Base-by-base conservation (phyloP, 1,284 basidiomycete species). In the Ustilago cynodontis region DNA sequence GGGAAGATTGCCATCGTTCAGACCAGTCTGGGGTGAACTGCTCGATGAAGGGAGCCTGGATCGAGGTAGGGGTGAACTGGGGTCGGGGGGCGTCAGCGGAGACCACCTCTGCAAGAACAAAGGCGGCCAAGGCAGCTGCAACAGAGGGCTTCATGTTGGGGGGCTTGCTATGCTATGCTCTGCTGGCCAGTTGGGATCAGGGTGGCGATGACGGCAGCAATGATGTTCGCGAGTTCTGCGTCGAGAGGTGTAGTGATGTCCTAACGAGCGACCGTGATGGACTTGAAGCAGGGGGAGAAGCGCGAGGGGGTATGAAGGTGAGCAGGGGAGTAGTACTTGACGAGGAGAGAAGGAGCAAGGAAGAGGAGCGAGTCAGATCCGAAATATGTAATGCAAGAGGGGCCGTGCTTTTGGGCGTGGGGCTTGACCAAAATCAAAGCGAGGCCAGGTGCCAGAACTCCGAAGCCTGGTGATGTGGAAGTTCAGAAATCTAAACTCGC, bases 21-120 rank as follows among this genome's bases (percentile, higher is more conserved):
- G 92, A 87, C 93, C 93, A 96, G 88, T 93, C 93, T 64, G 92
- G 90, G 28, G 92, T 93, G 89, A 99, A 99, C 87, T 99, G 97
- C 88, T 99, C 97, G 82, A 99, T 86, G 89, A 99, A 98, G 70
- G 94, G 92, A n/a, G 93, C 95, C 84, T 92, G 91, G 87, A 98
- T 89, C 65, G 89, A 87, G 61, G 95, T 92, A 52, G 92, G 89
- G 93, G 98, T 77, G 65, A 81, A 81, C 20, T 73, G 69, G 0
- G 73, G 68, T 33, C 69, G 69, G 39, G 73, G 26, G 29, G 57
- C 65, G 41, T 71, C 73, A 31, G 73, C 68, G 28, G 65, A 29
- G 50, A 63, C 67, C 54, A 69, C 68, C 65, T 71, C 68, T 53
- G 65, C 69, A 47, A 71, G 68, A 28, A 63, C 65, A 54, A 71